phyloP scores from a whole-genome alignment of 202 grass and related monocot genomes.

The Schoenoplectus triqueter region DNA sequence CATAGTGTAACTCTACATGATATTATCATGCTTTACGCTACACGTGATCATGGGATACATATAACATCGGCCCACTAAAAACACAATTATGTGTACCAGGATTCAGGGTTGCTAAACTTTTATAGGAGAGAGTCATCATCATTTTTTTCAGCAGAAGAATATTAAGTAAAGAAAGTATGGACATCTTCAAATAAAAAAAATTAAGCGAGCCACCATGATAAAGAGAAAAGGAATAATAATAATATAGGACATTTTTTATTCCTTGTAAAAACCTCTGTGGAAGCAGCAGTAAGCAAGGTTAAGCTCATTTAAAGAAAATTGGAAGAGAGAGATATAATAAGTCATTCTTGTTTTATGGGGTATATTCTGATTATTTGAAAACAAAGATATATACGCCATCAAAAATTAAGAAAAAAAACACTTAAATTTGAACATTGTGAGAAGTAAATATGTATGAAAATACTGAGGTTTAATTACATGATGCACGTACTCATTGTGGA shows the following conservation, averaged over 20 bases:
- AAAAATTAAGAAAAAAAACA: neutral
- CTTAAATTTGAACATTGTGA: neutral
- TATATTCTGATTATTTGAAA: no score
- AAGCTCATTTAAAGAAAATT: neutral
- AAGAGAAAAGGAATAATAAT: neutral
- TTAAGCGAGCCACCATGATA: neutral
- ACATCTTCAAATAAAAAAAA: neutral
- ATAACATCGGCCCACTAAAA: neutral
- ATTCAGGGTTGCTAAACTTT: conserved; percentile 20
- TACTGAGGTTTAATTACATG: conserved; percentile 5
- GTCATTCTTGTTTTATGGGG: no score
- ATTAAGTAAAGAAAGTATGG: neutral
- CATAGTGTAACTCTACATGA: neutral
- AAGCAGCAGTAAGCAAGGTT: conserved; percentile 15
- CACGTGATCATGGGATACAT: neutral
- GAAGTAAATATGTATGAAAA: no score
- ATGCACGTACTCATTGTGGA: conserved; percentile 2
- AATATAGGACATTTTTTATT: neutral
- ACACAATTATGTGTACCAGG: conserved; percentile 20
- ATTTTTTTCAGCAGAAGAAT: neutral
- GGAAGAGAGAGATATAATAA: neutral
- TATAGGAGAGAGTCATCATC: neutral
- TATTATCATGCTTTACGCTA: conserved; percentile 14
- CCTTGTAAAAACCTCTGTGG: neutral
- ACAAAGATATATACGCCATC: no score